Conservation (phyloP, 192 early-diverging fungal species). For the Coemansia sp. region DNA sequence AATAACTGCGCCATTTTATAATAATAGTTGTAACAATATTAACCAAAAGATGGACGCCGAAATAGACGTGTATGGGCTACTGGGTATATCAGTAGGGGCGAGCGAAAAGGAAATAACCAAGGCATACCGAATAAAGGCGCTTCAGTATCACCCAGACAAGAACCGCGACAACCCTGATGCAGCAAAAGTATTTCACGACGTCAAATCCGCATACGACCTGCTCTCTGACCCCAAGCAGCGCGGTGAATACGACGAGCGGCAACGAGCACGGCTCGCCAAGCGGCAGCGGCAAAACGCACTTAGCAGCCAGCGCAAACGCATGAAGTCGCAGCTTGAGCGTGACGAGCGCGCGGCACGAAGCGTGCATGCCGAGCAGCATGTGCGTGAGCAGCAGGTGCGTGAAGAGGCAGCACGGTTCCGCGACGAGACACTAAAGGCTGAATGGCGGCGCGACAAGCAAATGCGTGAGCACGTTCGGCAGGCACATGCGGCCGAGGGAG, state of each 20-base stretch:
- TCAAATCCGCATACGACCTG: conserved; percentile 40
- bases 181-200: conserved; percentile 28
- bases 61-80: conserved; percentile 73
- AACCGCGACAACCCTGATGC: conserved; percentile 55
- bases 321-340: conserved; percentile 47
- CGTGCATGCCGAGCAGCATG: conserved; percentile 3
- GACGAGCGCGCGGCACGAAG: conserved; percentile 25
- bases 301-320: conserved; percentile 35
- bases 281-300: conserved; percentile 37
- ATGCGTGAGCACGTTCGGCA: conserved; percentile 36
- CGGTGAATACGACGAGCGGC: conserved; percentile 35
- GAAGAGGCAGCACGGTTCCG: conserved; percentile 40
- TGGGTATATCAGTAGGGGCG: conserved; percentile 71
- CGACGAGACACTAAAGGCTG: conserved; percentile 23
- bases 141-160: conserved; percentile 94
- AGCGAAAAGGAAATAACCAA: conserved; percentile 76
- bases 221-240: conserved; percentile 25
- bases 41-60: conserved; percentile 3
- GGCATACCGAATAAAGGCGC: conserved; percentile 74
- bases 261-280: conserved; percentile 33
- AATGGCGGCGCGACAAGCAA: conserved; percentile 19
- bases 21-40: too few relatives aligned
- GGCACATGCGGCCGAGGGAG: neutral
- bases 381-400: conserved; percentile 14
- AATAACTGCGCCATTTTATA: too few relatives aligned